Conservation (phyloP, 1,139 yeast genomes). For the Saccharomyces hybrid region DNA sequence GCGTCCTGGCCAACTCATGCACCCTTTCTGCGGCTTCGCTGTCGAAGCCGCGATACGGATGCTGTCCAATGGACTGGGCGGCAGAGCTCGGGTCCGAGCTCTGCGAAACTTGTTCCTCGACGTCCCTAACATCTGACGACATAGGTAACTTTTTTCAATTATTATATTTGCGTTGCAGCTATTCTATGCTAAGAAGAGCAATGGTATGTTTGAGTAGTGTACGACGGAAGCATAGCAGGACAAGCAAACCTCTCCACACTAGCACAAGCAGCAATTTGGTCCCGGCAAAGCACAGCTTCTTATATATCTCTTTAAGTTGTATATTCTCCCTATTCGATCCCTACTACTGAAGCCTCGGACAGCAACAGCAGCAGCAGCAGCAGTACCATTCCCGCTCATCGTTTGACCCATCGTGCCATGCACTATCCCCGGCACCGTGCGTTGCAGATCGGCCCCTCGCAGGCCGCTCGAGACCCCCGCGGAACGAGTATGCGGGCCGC, state of each 20-base stretch:
- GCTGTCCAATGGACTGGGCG: background rate
- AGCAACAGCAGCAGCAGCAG: no score
- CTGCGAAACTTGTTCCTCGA: background rate
- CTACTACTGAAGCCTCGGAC: no score
- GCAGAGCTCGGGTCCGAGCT: background rate
- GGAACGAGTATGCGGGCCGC: background rate
- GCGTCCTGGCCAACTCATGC: conserved; percentile 4
- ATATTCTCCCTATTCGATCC: no score
- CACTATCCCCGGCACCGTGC: background rate
- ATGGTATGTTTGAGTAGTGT: no score
- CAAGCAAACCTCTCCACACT: no score
- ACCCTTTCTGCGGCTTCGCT: conserved; percentile 1
- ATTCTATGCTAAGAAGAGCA: no score
- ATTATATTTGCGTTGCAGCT: no score
- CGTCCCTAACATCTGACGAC: background rate
- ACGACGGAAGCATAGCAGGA: no score
- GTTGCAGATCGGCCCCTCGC: conserved; percentile 1
- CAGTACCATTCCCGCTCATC: background rate
- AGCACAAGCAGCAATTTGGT: no score
- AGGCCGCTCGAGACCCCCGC: background rate
- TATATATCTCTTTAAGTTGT: no score
- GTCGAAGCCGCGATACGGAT: conserved; percentile 4
- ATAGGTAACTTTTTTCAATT: no score
- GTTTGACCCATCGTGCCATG: background rate
- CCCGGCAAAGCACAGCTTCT: no score